Conservation (phyloP, 192 early-diverging fungal genomes). For the Dissophora globulifera region DNA sequence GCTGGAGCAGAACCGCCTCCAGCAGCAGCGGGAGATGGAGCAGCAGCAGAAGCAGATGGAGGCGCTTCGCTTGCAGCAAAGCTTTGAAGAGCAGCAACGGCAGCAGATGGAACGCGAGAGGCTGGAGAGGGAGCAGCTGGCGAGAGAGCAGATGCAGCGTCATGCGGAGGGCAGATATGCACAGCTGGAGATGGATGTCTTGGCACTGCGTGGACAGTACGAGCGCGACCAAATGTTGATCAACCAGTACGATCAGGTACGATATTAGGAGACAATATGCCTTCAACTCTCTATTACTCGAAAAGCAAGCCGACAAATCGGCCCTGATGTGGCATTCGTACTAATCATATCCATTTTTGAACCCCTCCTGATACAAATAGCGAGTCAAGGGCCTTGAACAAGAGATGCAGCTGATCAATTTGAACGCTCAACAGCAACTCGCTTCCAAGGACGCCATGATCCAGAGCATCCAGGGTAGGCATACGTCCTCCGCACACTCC, state of each 20-base stretch:
- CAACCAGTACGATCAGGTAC: slow-evolving; percentile 86
- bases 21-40: slow-evolving; percentile 70
- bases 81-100: slow-evolving; percentile 82
- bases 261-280: neutral
- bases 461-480: slow-evolving; percentile 77
- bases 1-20: slow-evolving; percentile 69
- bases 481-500: neutral
- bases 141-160: slow-evolving; percentile 84
- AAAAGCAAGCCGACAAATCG: no score
- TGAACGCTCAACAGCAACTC: slow-evolving; percentile 77
- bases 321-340: no score
- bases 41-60: slow-evolving; percentile 61
- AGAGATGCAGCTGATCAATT: slow-evolving; percentile 78
- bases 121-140: slow-evolving; percentile 77
- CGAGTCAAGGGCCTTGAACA: slow-evolving; percentile 86
- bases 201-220: slow-evolving; percentile 78
- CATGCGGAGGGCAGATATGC: slow-evolving; percentile 81
- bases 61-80: slow-evolving; percentile 74
- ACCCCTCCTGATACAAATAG: slow-evolving; percentile 53
- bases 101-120: slow-evolving; percentile 76
- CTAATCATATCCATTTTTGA: neutral
- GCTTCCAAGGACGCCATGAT: slow-evolving; percentile 88
- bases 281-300: no score
- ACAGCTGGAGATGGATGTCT: slow-evolving; percentile 84
- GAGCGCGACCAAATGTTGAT: slow-evolving; percentile 86